These are phyloP conservation scores for Marchantia paleacea DNA, from an alignment of 225 moss, liverwort and hornwort species.

Conservation along the genomic window DNA sequence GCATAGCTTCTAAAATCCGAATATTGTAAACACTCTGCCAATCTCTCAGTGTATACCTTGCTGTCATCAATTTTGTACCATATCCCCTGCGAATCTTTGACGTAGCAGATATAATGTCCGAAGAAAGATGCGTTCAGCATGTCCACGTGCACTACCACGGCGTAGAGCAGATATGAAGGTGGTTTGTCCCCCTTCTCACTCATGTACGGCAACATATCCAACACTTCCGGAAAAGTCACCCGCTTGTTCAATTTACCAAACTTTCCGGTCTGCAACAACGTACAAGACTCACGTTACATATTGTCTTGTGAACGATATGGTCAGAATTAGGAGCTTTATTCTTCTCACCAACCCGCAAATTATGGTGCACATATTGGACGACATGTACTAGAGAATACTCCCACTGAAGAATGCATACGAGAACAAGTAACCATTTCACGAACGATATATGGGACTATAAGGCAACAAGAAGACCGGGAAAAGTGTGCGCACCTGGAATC, in stretches of 20 bases:
- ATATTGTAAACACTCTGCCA: neutral
- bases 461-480: neutral
- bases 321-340: neutral
- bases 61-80: slow-evolving; percentile 93
- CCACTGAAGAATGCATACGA: neutral
- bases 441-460: neutral
- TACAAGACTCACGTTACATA: neutral
- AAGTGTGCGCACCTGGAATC: slow-evolving; percentile 62
- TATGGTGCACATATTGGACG: neutral
- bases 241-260: slow-evolving; percentile 93
- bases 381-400: neutral
- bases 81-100: slow-evolving; percentile 70
- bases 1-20: neutral
- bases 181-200: slow-evolving; percentile 70
- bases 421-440: neutral
- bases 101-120: slow-evolving; percentile 93
- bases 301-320: neutral
- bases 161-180: slow-evolving; percentile 70
- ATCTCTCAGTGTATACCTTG: slow-evolving; percentile 46
- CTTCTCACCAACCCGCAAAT: no score
- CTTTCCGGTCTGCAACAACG: slow-evolving; percentile 60
- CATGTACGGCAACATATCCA: slow-evolving; percentile 78
- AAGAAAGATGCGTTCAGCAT: slow-evolving; percentile 83
- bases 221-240: slow-evolving; percentile 68
- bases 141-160: slow-evolving; percentile 84